Evolutionary conservation across 2,329 filamentous ascomycete genomes (phyloP).

Genomic region (Lasiodiplodia sp.): DNA sequence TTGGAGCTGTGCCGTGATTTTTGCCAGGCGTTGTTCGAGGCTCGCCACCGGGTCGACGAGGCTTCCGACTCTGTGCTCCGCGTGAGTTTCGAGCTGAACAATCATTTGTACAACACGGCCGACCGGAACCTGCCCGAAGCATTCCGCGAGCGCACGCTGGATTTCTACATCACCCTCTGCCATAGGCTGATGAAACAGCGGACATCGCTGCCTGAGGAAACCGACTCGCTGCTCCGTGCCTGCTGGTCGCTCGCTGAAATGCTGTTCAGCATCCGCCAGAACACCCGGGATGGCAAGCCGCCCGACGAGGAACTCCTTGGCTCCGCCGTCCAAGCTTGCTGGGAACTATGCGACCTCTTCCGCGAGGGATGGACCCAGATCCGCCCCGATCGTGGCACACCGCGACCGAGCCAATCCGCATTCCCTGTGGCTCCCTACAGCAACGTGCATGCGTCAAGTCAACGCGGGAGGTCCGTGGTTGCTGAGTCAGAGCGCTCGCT

Average conservation of each 20-base stretch:
- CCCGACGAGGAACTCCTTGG: constrained; percentile 85
- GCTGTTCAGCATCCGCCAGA: constrained; percentile 89
- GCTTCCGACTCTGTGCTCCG: constrained; percentile 83
- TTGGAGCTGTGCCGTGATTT: constrained; percentile 91
- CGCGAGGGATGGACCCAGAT: constrained; percentile 90
- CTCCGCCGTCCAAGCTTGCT: constrained; percentile 90
- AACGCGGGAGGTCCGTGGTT: constrained; percentile 33
- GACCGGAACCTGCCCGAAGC: constrained; percentile 83
- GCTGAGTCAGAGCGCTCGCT: constrained; percentile 45
- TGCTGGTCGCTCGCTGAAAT: constrained; percentile 94
- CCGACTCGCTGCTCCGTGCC: constrained; percentile 81
- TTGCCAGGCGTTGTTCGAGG: constrained; percentile 89
- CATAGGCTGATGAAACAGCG: constrained; percentile 97
- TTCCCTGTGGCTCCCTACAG: constrained; percentile 61
- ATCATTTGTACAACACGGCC: constrained; percentile 92
- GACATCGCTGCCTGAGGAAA: constrained; percentile 78
- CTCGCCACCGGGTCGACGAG: constrained; percentile 79
- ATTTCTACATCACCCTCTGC: constrained; percentile 93
- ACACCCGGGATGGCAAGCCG: constrained; percentile 73
- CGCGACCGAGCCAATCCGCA: constrained; percentile 77
- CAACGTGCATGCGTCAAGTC: constrained; percentile 16
- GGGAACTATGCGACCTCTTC: constrained; percentile 94
- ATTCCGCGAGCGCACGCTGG: constrained; percentile 87
- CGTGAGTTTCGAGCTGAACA: constrained; percentile 94
- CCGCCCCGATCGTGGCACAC: constrained; percentile 84